These are phyloP conservation scores for Achaetomiella virescens DNA, from an alignment of 495 filamentous ascomycete genomes.

Conservation along the genomic window DNA sequence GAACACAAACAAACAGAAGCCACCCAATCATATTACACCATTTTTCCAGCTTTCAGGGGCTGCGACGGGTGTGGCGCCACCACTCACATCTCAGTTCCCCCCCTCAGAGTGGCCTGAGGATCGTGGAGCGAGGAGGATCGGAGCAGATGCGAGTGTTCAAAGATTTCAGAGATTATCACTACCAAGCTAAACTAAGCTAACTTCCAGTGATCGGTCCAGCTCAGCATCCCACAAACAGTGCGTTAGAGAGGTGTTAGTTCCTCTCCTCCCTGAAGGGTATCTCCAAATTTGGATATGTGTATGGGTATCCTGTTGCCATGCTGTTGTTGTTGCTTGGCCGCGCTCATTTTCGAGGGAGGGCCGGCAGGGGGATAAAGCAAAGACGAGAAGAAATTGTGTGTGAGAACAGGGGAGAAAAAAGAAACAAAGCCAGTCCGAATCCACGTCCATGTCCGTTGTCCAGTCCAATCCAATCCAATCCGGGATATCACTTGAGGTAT, in stretches of 20 bases:
- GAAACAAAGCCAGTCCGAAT: neutral
- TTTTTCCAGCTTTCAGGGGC: neutral
- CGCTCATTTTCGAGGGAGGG: neutral
- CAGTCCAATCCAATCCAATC: neutral
- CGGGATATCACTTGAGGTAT: conserved; percentile 1
- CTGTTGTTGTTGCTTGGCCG: too few relatives aligned
- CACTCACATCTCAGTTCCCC: neutral
- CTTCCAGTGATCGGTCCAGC: too few relatives aligned
- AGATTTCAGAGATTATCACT: conserved; percentile 9
- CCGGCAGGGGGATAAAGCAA: neutral
- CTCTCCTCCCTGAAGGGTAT: too few relatives aligned
- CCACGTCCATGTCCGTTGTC: neutral
- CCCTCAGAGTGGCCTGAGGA: too few relatives aligned
- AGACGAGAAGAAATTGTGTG: neutral
- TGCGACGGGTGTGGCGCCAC: neutral
- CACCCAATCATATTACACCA: neutral
- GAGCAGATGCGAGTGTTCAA: too few relatives aligned
- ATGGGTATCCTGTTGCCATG: too few relatives aligned
- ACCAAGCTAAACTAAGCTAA: conserved; percentile 1
- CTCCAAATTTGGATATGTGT: too few relatives aligned
- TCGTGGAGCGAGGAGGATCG: too few relatives aligned
- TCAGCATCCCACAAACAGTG: too few relatives aligned
- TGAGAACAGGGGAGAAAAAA: neutral
- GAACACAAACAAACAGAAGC: neutral
- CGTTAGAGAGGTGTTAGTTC: too few relatives aligned